These are phyloP conservation scores for Spatholobus suberectus DNA, from an alignment of 306 rosid species.

Conservation along the genomic window DNA sequence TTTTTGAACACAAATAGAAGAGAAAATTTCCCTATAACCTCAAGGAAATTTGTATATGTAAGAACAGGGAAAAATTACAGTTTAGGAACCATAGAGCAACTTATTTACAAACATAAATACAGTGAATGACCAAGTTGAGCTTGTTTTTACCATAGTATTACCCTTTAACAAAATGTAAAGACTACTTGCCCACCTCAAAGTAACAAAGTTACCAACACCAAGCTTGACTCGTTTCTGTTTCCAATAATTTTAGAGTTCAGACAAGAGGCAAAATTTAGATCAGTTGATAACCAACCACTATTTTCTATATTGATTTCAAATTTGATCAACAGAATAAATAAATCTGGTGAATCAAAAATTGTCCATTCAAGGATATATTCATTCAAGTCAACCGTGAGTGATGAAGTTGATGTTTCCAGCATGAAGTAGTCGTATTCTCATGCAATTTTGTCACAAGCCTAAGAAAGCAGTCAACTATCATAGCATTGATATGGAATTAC, in stretches of 20 bases:
- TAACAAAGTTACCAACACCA: too few species aligned
- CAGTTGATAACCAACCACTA: background rate
- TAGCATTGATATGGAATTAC: background rate
- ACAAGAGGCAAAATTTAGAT: background rate
- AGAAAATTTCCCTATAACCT: background rate
- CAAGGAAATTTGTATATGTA: background rate
- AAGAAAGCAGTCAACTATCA: background rate
- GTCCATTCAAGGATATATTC: background rate
- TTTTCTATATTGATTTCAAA: too few species aligned
- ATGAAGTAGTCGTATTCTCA: too few species aligned
- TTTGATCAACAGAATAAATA: background rate
- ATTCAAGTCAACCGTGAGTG: background rate
- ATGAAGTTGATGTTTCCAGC: background rate
- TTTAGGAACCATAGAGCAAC: background rate
- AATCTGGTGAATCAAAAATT: background rate
- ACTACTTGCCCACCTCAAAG: background rate
- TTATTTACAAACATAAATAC: background rate
- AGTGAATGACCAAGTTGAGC: too few species aligned
- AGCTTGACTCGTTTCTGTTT: background rate
- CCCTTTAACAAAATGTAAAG: background rate
- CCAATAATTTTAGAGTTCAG: background rate
- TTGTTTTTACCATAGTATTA: background rate
- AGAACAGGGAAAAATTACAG: background rate
- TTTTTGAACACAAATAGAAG: background rate
- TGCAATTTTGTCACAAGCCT: background rate